Conservation (phyloP, 2,329 filamentous ascomycete species). For the Diatrype stigma region DNA sequence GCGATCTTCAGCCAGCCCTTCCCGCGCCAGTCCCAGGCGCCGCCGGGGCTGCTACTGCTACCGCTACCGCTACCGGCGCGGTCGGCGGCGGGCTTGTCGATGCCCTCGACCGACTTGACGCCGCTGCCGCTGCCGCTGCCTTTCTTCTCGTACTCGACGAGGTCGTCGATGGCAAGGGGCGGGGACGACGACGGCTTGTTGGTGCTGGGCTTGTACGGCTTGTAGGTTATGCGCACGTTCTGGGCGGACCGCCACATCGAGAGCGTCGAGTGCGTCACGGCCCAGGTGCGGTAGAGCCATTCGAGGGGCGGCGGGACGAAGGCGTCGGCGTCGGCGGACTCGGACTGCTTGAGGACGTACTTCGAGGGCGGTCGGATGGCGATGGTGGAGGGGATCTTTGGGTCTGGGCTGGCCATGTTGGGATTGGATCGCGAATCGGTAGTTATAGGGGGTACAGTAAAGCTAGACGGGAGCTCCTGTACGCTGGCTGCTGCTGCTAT, state of each 20-base stretch:
- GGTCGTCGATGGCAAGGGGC: constrained; percentile 58
- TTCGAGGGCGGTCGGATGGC: constrained; percentile 45
- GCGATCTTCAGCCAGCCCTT: constrained; percentile 71
- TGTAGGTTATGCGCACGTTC: constrained; percentile 79
- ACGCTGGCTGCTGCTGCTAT: too few species aligned
- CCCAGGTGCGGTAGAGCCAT: constrained; percentile 65
- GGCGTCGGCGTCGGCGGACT: constrained; percentile 16
- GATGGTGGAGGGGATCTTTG: constrained; percentile 19
- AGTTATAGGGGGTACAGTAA: neutral
- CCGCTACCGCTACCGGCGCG: too few species aligned
- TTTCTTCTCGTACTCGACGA: constrained; percentile 56
- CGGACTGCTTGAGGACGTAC: constrained; percentile 31
- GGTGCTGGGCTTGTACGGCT: constrained; percentile 33
- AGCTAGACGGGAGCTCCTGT: too few species aligned
- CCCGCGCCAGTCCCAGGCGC: constrained; percentile 71
- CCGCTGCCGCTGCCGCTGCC: constrained; percentile 29
- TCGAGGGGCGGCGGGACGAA: constrained; percentile 46
- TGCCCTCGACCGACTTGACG: constrained; percentile 59
- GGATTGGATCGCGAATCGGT: neutral
- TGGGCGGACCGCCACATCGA: constrained; percentile 76
- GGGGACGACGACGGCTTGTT: neutral
- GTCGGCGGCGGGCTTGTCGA: constrained; percentile 50
- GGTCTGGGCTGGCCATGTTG: neutral
- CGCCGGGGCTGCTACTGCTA: too few species aligned
- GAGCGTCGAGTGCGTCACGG: constrained; percentile 71